Conservation (phyloP, 805 yeast species). For the Hanseniaspora mollemarum region DNA sequence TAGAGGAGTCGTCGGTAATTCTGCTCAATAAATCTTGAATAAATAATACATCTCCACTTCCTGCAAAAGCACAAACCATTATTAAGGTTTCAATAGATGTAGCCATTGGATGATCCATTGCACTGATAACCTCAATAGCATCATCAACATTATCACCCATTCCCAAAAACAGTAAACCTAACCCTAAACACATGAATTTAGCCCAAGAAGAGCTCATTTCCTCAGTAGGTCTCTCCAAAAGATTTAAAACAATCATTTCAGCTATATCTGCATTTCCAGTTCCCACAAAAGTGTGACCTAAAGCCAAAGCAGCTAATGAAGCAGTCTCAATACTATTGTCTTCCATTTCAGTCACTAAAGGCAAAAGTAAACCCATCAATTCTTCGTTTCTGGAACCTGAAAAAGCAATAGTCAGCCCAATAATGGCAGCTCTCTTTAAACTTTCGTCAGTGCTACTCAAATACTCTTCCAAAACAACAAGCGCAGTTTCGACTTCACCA, state of each 20-base stretch:
- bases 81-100: conserved; percentile 81
- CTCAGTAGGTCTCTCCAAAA: conserved; percentile 68
- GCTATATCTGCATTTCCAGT: conserved; percentile 91
- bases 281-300: conserved; percentile 92
- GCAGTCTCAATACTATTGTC: conserved; percentile 69
- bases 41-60: conserved; percentile 93
- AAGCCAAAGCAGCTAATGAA: conserved; percentile 76
- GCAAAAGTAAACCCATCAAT: conserved; percentile 62
- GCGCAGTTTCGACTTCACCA: conserved; percentile 79
- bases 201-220: conserved; percentile 81
- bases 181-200: conserved; percentile 79
- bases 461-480: conserved; percentile 74
- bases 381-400: conserved; percentile 89
- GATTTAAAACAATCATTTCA: conserved; percentile 78
- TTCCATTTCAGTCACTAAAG: conserved; percentile 46
- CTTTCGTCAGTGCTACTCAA: conserved; percentile 51
- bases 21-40: conserved; percentile 83
- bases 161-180: conserved; percentile 85
- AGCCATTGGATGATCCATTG: conserved; percentile 89
- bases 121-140: conserved; percentile 84
- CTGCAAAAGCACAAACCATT: conserved; percentile 88
- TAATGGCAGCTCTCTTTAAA: conserved; percentile 68
- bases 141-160: conserved; percentile 90
- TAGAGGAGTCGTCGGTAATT: conserved; percentile 55
- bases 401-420: conserved; percentile 87